A percentile compares a stretch with the other conserved stretches of the same genome.
phyloP scores from a whole-genome alignment of 2,329 filamentous ascomycete species.

The Neopestalotiopsis sp. region DNA sequence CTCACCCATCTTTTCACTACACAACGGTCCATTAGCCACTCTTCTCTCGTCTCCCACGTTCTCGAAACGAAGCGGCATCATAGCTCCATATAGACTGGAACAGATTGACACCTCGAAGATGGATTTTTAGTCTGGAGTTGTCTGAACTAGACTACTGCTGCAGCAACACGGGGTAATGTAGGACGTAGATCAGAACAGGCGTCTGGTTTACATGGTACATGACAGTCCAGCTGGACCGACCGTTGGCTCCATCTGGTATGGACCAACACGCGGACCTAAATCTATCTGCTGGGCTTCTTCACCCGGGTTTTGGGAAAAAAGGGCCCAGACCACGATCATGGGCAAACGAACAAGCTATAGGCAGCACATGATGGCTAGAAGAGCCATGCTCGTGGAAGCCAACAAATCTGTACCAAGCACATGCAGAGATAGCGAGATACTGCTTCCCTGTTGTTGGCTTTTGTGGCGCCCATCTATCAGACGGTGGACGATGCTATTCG shows the following conservation, averaged over 20 bases:
- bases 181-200: constrained; percentile 5
- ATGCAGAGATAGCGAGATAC: constrained; percentile 13
- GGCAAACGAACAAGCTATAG: background rate
- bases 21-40: background rate
- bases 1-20: background rate
- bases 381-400: background rate
- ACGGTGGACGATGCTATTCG: constrained; percentile 15
- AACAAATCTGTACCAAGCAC: constrained; percentile 1
- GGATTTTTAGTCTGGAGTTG: background rate
- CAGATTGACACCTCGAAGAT: background rate
- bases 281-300: background rate
- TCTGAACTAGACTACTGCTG: background rate
- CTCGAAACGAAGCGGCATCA: constrained; percentile 7
- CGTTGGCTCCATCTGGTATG: background rate
- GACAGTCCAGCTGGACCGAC: background rate
- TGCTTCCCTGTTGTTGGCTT: constrained; percentile 2
- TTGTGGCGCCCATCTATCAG: constrained; percentile 13
- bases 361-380: constrained; percentile 7
- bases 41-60: constrained; percentile 8
- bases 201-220: background rate
- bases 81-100: constrained; percentile 5
- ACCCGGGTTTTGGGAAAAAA: background rate
- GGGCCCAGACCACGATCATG: constrained; percentile 9
- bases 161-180: background rate
- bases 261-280: constrained; percentile 2